These are phyloP conservation scores for Sugiyamaella lignohabitans DNA, from an alignment of 805 yeast genomes.

Conservation along the genomic window DNA sequence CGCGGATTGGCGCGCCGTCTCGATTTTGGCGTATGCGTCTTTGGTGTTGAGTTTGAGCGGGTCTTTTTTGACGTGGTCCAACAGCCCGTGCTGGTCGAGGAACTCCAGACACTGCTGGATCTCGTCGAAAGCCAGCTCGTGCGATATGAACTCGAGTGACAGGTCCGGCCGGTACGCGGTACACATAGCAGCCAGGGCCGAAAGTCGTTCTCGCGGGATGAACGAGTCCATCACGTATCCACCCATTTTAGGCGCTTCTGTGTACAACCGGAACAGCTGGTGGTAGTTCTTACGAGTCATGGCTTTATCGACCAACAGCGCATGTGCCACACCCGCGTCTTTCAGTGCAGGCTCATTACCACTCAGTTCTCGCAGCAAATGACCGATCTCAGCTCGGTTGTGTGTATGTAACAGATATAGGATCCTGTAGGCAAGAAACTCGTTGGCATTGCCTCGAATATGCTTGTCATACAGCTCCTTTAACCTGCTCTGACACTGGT, in stretches of 20 bases:
- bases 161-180: slow-evolving; percentile 42
- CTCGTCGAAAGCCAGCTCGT: slow-evolving; percentile 34
- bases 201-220: slow-evolving; percentile 50
- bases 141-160: slow-evolving; percentile 20
- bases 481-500: slow-evolving; percentile 86
- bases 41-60: slow-evolving; percentile 20
- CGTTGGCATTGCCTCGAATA: slow-evolving; percentile 40
- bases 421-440: slow-evolving; percentile 66
- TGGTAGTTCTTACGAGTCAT: slow-evolving; percentile 44
- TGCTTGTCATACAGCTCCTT: slow-evolving; percentile 50
- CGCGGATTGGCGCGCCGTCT: slow-evolving; percentile 33
- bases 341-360: slow-evolving; percentile 21
- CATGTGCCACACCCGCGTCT: slow-evolving; percentile 28
- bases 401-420: slow-evolving; percentile 70
- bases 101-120: slow-evolving; percentile 39
- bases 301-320: slow-evolving; percentile 35
- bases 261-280: slow-evolving; percentile 42
- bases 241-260: slow-evolving; percentile 38
- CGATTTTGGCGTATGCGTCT: slow-evolving; percentile 30
- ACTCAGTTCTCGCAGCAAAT: slow-evolving; percentile 30
- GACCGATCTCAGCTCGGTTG: slow-evolving; percentile 51
- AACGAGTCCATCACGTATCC: slow-evolving; percentile 47
- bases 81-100: slow-evolving; percentile 23
- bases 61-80: neutral
- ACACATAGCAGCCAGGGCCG: slow-evolving; percentile 49